Conservation (phyloP, 2,329 filamentous ascomycete genomes). For the Trichophyton verrucosum region DNA sequence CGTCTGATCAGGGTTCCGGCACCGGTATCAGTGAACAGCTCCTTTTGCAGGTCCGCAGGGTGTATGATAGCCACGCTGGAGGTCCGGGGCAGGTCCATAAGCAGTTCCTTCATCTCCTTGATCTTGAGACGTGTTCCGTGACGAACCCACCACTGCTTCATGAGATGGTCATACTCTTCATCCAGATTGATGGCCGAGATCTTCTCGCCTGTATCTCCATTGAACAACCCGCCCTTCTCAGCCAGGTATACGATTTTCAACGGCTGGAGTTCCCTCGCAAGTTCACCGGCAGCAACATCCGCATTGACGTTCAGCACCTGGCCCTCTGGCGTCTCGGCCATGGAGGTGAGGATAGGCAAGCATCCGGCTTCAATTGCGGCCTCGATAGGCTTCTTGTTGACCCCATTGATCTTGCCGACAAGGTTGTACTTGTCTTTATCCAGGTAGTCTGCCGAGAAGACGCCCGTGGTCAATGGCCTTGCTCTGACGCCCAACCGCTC, state of each 20-base stretch:
- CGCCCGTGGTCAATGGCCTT: constrained; percentile 75
- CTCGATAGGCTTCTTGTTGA: constrained; percentile 84
- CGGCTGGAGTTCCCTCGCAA: constrained; percentile 77
- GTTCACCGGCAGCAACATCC: constrained; percentile 86
- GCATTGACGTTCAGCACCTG: constrained; percentile 96
- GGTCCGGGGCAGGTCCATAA: constrained; percentile 76
- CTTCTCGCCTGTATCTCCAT: constrained; percentile 85
- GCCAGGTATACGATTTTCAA: constrained; percentile 98
- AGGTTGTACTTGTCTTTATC: constrained; percentile 94
- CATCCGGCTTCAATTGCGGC: constrained; percentile 82
- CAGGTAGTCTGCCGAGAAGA: constrained; percentile 86
- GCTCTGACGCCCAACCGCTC: constrained; percentile 83
- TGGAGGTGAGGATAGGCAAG: constrained; percentile 85
- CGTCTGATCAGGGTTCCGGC: constrained; percentile 85
- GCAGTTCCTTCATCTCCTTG: constrained; percentile 86
- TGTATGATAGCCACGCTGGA: constrained; percentile 97
- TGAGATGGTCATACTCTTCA: constrained; percentile 85
- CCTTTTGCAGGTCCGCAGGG: constrained; percentile 87
- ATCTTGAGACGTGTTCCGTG: constrained; percentile 95
- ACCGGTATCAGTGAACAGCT: constrained; percentile 90
- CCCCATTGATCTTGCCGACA: constrained; percentile 87
- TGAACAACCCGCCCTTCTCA: constrained; percentile 92
- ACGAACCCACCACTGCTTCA: constrained; percentile 88
- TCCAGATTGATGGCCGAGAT: constrained; percentile 96
- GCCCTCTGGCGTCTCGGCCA: constrained; percentile 85